phyloP scores from a whole-genome alignment of 148 eudicot genomes.

The Linanthus parryae region DNA sequence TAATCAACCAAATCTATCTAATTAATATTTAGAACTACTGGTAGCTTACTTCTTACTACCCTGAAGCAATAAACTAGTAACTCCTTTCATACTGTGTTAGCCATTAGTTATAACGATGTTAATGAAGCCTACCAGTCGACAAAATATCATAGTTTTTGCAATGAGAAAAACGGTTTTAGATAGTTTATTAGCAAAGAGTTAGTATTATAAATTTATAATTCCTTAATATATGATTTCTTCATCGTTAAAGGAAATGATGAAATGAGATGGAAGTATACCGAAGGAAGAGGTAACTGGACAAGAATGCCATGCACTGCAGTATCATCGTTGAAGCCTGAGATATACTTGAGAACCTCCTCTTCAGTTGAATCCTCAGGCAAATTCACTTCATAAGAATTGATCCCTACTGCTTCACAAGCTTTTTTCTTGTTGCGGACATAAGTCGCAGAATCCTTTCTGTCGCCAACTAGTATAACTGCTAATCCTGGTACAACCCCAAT shows the following conservation, averaged over 20 bases:
- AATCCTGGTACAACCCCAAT: constrained; percentile 79
- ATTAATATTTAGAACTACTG: no score
- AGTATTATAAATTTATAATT: background rate
- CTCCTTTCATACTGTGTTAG: no score
- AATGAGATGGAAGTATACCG: constrained; percentile 46
- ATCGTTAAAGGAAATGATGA: no score
- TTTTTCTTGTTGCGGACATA: constrained; percentile 91
- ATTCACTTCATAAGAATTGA: constrained; percentile 72
- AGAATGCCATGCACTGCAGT: constrained; percentile 83
- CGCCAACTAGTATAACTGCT: constrained; percentile 92
- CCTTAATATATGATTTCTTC: background rate
- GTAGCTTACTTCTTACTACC: no score
- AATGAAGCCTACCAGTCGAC: no score
- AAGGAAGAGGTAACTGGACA: constrained; percentile 89
- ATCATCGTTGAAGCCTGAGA: constrained; percentile 71
- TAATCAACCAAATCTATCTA: no score
- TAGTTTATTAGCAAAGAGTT: no score
- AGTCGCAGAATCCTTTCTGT: constrained; percentile 87
- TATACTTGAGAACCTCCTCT: constrained; percentile 64
- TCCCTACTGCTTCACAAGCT: constrained; percentile 78
- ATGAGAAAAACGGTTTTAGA: no score
- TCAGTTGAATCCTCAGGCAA: constrained; percentile 67
- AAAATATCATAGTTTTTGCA: no score
- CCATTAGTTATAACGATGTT: no score
- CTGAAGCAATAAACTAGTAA: no score